Evolutionary conservation across 2,329 filamentous ascomycete species (phyloP).

Genomic region (Mollisia scopiformis): DNA sequence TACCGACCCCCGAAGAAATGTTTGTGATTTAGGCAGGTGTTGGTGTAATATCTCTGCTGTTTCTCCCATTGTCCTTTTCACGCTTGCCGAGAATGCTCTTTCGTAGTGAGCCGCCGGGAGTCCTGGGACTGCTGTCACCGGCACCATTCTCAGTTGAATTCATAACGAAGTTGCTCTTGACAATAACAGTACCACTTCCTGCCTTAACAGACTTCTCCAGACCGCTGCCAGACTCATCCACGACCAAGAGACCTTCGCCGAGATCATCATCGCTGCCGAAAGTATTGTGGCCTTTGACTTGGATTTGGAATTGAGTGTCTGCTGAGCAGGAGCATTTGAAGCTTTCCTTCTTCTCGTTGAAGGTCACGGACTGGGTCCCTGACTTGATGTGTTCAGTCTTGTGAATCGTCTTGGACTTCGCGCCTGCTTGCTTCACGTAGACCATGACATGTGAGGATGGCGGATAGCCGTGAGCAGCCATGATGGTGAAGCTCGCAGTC

Average conservation of each 20-base stretch:
- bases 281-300: constrained; percentile 82
- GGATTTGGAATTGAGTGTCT: constrained; percentile 83
- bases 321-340: constrained; percentile 79
- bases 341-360: constrained; percentile 66
- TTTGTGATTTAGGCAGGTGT: constrained; percentile 12
- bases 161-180: constrained; percentile 73
- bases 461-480: constrained; percentile 80
- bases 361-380: constrained; percentile 64
- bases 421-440: constrained; percentile 65
- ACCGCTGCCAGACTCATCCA: constrained; percentile 75
- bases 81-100: constrained; percentile 60
- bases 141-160: constrained; percentile 44
- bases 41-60: constrained; percentile 48
- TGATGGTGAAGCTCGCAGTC: constrained; percentile 77
- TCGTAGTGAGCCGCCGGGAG: constrained; percentile 43
- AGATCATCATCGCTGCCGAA: constrained; percentile 84
- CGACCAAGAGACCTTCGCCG: constrained; percentile 85
- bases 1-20: background rate
- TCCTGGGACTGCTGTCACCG: constrained; percentile 45
- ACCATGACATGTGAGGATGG: constrained; percentile 79
- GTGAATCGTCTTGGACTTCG: constrained; percentile 78
- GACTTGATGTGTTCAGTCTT: constrained; percentile 93
- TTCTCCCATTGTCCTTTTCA: constrained; percentile 30
- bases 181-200: constrained; percentile 70
- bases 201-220: constrained; percentile 75